These are phyloP conservation scores for Stramenopiles sp. DNA, from an alignment of 352 stramenopile species.

Conservation along the genomic window DNA sequence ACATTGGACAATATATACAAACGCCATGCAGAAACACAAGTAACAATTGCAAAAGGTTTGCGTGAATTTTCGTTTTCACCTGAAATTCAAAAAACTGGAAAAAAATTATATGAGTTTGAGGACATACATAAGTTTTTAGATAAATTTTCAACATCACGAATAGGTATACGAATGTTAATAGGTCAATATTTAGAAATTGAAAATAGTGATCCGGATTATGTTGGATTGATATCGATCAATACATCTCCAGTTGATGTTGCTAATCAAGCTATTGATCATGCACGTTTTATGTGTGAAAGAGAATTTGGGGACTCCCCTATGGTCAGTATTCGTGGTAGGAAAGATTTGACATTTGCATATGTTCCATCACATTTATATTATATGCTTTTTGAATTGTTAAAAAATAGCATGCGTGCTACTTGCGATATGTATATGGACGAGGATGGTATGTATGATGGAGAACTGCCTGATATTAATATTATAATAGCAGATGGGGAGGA, in stretches of 20 bases:
- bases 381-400: conserved; percentile 97
- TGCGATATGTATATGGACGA: conserved; percentile 91
- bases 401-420: conserved; percentile 96
- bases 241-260: conserved; percentile 89
- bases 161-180: conserved; percentile 99
- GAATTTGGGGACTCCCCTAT: conserved; percentile 97
- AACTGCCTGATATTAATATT: conserved; percentile 88
- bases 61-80: conserved; percentile 82
- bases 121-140: conserved; percentile 94
- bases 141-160: conserved; percentile 96
- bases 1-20: conserved; percentile 91
- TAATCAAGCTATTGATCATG: conserved; percentile 86
- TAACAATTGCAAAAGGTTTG: conserved; percentile 96
- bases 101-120: conserved; percentile 55
- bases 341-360: conserved; percentile 97
- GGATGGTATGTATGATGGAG: conserved; percentile 55
- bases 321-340: conserved; percentile 88
- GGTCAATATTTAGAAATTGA: conserved; percentile 83
- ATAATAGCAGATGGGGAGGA: conserved; percentile 96
- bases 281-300: conserved; percentile 91
- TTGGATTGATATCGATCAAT: conserved; percentile 79
- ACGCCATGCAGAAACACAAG: conserved; percentile 84
- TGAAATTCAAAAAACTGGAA: conserved; percentile 27
- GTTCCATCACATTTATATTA: conserved; percentile 75
- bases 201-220: conserved; percentile 55